Percentiles rank a stretch among this genome's conserved stretches.
phyloP scores from a whole-genome alignment of 169 alveolate genomes.

The Eimeria acervulina region DNA sequence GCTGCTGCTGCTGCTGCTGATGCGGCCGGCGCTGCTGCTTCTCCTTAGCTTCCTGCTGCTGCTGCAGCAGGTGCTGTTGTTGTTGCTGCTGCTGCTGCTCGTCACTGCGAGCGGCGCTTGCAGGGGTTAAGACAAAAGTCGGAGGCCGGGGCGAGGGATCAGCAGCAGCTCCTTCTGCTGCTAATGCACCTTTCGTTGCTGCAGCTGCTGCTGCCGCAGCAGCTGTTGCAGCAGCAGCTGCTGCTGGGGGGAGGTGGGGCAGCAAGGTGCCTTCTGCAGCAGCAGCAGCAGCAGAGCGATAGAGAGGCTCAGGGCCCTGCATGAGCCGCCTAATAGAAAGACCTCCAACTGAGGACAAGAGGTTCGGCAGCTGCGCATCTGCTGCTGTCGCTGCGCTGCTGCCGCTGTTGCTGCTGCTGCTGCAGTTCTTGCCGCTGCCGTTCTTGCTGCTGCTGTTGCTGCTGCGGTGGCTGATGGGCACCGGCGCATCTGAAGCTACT shows the following conservation, averaged over 20 bases:
- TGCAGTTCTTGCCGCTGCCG: neutral
- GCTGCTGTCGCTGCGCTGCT: conserved; percentile 1
- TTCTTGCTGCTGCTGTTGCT: conserved; percentile 16
- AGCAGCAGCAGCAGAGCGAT: conserved; percentile 3
- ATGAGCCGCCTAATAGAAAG: neutral
- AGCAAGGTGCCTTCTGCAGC: neutral
- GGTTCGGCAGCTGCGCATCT: neutral
- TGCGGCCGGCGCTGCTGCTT: too few species aligned
- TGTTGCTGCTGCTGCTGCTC: neutral
- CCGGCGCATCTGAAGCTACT: neutral
- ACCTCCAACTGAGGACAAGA: neutral
- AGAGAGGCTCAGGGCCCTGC: neutral
- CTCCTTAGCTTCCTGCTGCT: too few species aligned
- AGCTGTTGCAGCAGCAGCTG: too few species aligned
- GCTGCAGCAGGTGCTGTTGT: too few species aligned
- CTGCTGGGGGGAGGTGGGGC: neutral
- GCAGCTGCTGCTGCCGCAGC: too few species aligned
- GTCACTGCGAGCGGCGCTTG: neutral
- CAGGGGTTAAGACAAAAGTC: neutral
- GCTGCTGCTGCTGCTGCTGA: too few species aligned
- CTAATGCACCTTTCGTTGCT: too few species aligned
- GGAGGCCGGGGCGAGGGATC: too few species aligned
- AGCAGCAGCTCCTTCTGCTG: too few species aligned
- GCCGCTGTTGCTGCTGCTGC: conserved; percentile 51
- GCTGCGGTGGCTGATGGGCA: neutral